A percentile compares a stretch with the other conserved stretches of the same genome.
Evolutionary conservation across 2,329 filamentous ascomycete genomes (phyloP).

Genomic region (Calonectria multiphialidica): DNA sequence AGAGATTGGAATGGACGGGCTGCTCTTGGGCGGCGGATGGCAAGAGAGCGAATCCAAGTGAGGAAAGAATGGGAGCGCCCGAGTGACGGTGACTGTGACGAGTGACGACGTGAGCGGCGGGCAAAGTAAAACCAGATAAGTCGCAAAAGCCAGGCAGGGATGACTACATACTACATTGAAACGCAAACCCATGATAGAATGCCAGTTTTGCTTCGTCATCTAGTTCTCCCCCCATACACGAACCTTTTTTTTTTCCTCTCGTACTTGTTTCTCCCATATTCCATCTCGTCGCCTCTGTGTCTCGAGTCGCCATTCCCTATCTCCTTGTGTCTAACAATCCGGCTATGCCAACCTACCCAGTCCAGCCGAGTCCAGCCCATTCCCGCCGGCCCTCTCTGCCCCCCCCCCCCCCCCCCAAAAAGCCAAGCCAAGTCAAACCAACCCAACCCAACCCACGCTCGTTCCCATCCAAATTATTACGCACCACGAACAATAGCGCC

Average conservation of each 20-base stretch:
- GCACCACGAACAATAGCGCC: conserved; percentile 14
- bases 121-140: conserved; percentile 23
- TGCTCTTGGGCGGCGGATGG: background rate
- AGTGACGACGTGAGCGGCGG: conserved; percentile 1
- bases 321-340: background rate
- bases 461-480: conserved; percentile 19
- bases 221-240: background rate
- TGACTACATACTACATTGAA: conserved; percentile 4
- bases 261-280: background rate
- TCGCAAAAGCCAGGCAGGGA: conserved; percentile 12
- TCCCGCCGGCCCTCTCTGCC: background rate
- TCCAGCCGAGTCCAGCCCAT: conserved; percentile 15
- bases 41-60: conserved; percentile 1
- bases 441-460: conserved; percentile 6
- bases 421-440: conserved; percentile 5
- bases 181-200: background rate
- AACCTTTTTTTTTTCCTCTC: background rate
- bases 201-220: background rate
- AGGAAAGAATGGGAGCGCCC: conserved; percentile 3
- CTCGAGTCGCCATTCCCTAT: conserved; percentile 6
- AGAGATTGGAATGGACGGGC: conserved; percentile 15
- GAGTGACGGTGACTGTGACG: background rate
- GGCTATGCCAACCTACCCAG: conserved; percentile 1
- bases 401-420: background rate
- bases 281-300: background rate